Conservation (phyloP, 2,329 filamentous ascomycete species). For the Penicillium vulpinum region DNA sequence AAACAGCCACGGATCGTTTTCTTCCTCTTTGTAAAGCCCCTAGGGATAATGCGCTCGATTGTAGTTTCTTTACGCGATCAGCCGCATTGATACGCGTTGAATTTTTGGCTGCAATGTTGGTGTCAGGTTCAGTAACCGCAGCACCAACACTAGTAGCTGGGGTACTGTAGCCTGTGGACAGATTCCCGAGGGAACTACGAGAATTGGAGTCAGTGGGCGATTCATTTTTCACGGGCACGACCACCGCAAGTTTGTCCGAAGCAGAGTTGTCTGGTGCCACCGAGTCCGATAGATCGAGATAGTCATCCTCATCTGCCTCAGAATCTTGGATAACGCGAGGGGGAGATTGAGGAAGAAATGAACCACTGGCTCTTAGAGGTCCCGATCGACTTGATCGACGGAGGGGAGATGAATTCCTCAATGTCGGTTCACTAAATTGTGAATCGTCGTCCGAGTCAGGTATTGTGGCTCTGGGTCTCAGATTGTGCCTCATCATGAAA, state of each 20-base stretch:
- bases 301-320: slow-evolving; percentile 19
- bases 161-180: slow-evolving; percentile 58
- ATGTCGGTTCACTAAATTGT: slow-evolving; percentile 15
- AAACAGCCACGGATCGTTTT: slow-evolving; percentile 46
- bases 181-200: slow-evolving; percentile 41
- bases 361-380: slow-evolving; percentile 11
- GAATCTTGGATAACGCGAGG: slow-evolving; percentile 22
- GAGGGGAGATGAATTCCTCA: slow-evolving; percentile 13
- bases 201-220: slow-evolving; percentile 34
- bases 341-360: slow-evolving; percentile 19
- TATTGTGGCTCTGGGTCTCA: slow-evolving; percentile 13
- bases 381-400: slow-evolving; percentile 9
- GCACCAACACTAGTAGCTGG: slow-evolving; percentile 60
- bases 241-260: slow-evolving; percentile 26
- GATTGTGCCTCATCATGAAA: slow-evolving; percentile 15
- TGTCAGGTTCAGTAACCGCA: slow-evolving; percentile 51
- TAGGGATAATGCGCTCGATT: slow-evolving; percentile 52
- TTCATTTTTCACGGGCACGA: slow-evolving; percentile 29
- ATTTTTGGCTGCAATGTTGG: slow-evolving; percentile 28
- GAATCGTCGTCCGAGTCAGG: slow-evolving; percentile 25
- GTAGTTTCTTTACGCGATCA: slow-evolving; percentile 49
- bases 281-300: slow-evolving; percentile 5
- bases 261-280: neutral
- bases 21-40: slow-evolving; percentile 34
- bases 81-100: slow-evolving; percentile 45